A percentile compares a stretch with the other conserved stretches of the same genome.
phyloP scores from a whole-genome alignment of 805 yeast genomes.

The Metschnikowia noctiluminum region DNA sequence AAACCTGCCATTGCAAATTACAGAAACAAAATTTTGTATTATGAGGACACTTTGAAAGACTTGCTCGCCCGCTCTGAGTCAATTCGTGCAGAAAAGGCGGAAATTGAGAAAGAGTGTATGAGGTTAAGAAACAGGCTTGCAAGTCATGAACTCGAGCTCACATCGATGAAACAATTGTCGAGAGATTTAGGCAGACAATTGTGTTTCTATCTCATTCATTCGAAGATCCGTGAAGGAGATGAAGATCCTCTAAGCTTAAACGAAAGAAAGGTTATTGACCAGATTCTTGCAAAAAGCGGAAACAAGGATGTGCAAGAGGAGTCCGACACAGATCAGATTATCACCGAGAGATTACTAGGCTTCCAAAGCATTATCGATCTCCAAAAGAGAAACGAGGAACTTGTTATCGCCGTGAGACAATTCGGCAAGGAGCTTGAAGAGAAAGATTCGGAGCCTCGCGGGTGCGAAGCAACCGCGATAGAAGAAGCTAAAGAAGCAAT shows the following conservation, averaged over 20 bases:
- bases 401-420: conserved; percentile 64
- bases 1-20: conserved; percentile 72
- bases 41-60: conserved; percentile 51
- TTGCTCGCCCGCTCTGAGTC: conserved; percentile 51
- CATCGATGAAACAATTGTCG: conserved; percentile 52
- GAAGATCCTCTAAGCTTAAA: conserved; percentile 58
- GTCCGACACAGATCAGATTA: conserved; percentile 68
- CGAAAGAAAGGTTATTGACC: conserved; percentile 64
- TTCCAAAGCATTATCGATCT: conserved; percentile 67
- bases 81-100: conserved; percentile 48
- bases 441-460: conserved; percentile 47
- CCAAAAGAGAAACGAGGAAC: conserved; percentile 70
- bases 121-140: conserved; percentile 29
- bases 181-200: conserved; percentile 80
- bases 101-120: conserved; percentile 37
- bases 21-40: conserved; percentile 56
- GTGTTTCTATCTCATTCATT: conserved; percentile 66
- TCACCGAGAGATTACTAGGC: conserved; percentile 68
- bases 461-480: conserved; percentile 46
- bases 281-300: conserved; percentile 44
- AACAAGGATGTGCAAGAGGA: conserved; percentile 28
- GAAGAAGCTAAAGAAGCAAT: conserved; percentile 71
- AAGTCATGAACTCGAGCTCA: conserved; percentile 47
- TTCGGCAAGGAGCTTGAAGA: conserved; percentile 69
- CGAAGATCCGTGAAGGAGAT: conserved; percentile 53